These are phyloP conservation scores for Triticum monococcum DNA, from an alignment of 176 grass and related monocot genomes.

Conservation along the genomic window DNA sequence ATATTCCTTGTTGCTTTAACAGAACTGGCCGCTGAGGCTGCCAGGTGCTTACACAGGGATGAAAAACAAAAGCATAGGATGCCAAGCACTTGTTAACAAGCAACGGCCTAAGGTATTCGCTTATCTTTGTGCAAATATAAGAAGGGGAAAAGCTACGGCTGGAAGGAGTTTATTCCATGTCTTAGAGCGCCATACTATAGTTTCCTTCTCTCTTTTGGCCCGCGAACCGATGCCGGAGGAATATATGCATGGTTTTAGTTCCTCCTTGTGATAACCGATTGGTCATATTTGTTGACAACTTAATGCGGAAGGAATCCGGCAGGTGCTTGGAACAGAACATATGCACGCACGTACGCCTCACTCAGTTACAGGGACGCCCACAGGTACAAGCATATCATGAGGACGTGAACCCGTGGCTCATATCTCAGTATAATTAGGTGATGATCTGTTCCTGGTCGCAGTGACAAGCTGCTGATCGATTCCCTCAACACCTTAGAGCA, in stretches of 20 bases:
- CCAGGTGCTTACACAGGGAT: neutral
- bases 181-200: neutral
- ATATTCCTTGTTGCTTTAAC: slow-evolving; percentile 12
- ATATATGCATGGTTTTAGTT: slow-evolving; percentile 34
- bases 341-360: slow-evolving; percentile 17
- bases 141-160: slow-evolving; percentile 33
- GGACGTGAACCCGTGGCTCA: neutral
- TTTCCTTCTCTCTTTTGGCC: neutral
- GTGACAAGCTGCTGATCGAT: slow-evolving; percentile 16
- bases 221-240: slow-evolving; percentile 34
- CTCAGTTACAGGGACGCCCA: neutral
- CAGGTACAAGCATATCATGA: slow-evolving; percentile 29
- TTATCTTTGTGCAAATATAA: slow-evolving; percentile 26
- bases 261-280: slow-evolving; percentile 16
- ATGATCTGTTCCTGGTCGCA: slow-evolving; percentile 9
- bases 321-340: slow-evolving; percentile 36
- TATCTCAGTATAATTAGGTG: slow-evolving; percentile 26
- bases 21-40: neutral
- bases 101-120: slow-evolving; percentile 33
- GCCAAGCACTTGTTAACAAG: slow-evolving; percentile 51
- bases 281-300: slow-evolving; percentile 37
- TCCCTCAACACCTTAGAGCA: slow-evolving; percentile 29
- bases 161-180: slow-evolving; percentile 23
- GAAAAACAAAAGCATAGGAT: slow-evolving; percentile 40
- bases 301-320: slow-evolving; percentile 35